Evolutionary conservation across 805 yeast species (phyloP).

Genomic region (Candida alai): DNA sequence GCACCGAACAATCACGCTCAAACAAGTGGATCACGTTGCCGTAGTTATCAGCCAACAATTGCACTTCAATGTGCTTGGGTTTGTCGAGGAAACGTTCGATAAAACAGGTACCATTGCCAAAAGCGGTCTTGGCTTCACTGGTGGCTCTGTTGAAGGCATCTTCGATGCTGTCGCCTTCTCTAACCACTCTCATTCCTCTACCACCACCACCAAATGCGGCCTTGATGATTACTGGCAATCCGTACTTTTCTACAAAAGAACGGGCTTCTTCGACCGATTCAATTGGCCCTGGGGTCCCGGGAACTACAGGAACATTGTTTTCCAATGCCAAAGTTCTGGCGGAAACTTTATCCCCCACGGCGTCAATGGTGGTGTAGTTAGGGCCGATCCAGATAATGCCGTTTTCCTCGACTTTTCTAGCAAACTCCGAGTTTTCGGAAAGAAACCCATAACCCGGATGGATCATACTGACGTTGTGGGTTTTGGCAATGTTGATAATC

Average conservation of each 20-base stretch:
- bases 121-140: constrained; percentile 92
- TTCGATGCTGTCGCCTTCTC: constrained; percentile 88
- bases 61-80: constrained; percentile 98
- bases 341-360: constrained; percentile 95
- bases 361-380: constrained; percentile 76
- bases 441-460: constrained; percentile 81
- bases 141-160: constrained; percentile 94
- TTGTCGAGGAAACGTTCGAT: constrained; percentile 91
- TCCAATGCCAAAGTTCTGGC: constrained; percentile 84
- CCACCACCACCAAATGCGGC: constrained; percentile 99
- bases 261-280: constrained; percentile 72
- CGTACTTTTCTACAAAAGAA: constrained; percentile 76
- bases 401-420: constrained; percentile 81
- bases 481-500: constrained; percentile 56
- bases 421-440: constrained; percentile 81
- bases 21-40: constrained; percentile 95
- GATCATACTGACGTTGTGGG: constrained; percentile 76
- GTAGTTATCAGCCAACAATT: constrained; percentile 85
- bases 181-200: constrained; percentile 98
- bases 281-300: constrained; percentile 98
- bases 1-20: constrained; percentile 99
- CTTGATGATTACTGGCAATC: constrained; percentile 94
- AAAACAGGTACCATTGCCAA: constrained; percentile 97
- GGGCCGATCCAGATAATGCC: constrained; percentile 98
- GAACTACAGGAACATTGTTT: constrained; percentile 88